Percentiles rank a stretch among this genome's conserved stretches.
These are phyloP conservation scores for Coemansia sp. DNA, from an alignment of 192 early-diverging fungal genomes.

Conservation along the genomic window DNA sequence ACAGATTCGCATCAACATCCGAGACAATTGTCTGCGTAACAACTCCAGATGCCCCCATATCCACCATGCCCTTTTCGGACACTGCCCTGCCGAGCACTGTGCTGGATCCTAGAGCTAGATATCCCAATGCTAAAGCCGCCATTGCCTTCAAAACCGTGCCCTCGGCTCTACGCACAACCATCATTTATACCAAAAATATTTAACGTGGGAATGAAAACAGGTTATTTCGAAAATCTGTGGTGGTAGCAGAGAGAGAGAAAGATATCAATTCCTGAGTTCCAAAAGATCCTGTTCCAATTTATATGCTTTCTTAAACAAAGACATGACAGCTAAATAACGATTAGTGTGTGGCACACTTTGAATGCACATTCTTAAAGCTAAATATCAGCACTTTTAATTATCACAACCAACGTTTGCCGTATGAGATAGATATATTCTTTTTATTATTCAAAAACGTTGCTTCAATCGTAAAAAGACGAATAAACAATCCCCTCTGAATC, in stretches of 20 bases:
- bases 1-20: slow-evolving; percentile 37
- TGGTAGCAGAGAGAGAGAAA: too few relatives aligned
- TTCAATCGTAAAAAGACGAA: slow-evolving; percentile 10
- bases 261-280: too few relatives aligned
- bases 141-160: background rate
- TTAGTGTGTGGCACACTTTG: too few relatives aligned
- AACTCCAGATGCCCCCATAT: background rate
- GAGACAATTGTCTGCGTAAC: slow-evolving; percentile 15
- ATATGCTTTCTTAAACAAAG: too few relatives aligned
- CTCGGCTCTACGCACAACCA: background rate
- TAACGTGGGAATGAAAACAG: too few relatives aligned
- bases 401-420: too few relatives aligned
- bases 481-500: slow-evolving; percentile 35
- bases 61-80: background rate
- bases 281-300: too few relatives aligned
- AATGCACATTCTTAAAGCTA: too few relatives aligned
- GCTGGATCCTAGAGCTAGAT: background rate
- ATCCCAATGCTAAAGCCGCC: background rate
- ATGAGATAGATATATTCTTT: background rate
- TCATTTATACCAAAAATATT: background rate
- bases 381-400: too few relatives aligned
- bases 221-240: too few relatives aligned
- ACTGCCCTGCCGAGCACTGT: slow-evolving; percentile 6
- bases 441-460: slow-evolving; percentile 5
- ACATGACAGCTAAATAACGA: too few relatives aligned